phyloP scores from a whole-genome alignment of 768 basidiomycete genomes.

The Floccularia luteovirens region DNA sequence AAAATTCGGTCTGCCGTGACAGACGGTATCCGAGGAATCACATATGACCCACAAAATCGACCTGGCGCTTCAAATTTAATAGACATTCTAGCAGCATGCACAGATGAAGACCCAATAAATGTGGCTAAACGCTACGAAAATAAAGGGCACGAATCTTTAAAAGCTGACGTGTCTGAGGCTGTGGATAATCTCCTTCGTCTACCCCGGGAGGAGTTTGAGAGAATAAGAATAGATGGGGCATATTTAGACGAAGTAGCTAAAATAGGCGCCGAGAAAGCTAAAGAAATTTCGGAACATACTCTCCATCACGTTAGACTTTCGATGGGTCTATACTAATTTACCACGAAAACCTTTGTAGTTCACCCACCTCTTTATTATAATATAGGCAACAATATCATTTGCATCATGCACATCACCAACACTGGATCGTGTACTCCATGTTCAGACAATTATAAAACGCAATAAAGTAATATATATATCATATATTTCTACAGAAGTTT shows the following conservation, averaged over 20 bases:
- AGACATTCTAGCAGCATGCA: slow-evolving; percentile 72
- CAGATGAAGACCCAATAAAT: slow-evolving; percentile 29
- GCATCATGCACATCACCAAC: no score
- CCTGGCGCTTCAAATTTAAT: slow-evolving; percentile 84
- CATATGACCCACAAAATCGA: slow-evolving; percentile 72
- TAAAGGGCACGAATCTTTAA: slow-evolving; percentile 60
- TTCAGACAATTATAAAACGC: no score
- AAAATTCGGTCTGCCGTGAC: slow-evolving; percentile 84
- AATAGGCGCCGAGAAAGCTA: slow-evolving; percentile 59
- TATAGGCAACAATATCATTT: no score
- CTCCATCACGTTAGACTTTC: slow-evolving; percentile 59
- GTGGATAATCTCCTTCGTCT: slow-evolving; percentile 57
- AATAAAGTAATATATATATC: no score
- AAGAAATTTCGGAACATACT: slow-evolving; percentile 49
- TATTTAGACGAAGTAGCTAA: slow-evolving; percentile 58
- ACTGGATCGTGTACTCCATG: no score
- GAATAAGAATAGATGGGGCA: slow-evolving; percentile 46
- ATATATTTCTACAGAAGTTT: no score
- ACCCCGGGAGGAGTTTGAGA: slow-evolving; percentile 65
- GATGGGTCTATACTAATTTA: slow-evolving; percentile 45
- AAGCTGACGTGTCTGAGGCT: slow-evolving; percentile 67
- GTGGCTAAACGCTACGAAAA: slow-evolving; percentile 45
- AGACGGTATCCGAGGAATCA: slow-evolving; percentile 68
- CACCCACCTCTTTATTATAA: no score
- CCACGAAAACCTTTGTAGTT: no score